Evolutionary conservation across 805 yeast species (phyloP), one percentile per base, ranked within the genome.

Genomic region (Grigorovia transvaalensis): DNA sequence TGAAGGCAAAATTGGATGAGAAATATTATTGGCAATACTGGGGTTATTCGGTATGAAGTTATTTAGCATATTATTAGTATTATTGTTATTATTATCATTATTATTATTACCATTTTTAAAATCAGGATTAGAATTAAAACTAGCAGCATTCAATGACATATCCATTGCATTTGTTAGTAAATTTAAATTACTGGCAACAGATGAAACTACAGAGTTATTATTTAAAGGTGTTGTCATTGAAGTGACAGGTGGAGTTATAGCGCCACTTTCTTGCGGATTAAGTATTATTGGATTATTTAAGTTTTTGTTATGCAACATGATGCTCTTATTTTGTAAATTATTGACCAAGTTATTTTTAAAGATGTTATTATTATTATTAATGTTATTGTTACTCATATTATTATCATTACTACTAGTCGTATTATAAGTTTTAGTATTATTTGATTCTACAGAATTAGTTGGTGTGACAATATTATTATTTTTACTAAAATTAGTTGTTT

Each of bases 401-500:
- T 23, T 23, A 23, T 23, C 27, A 23, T 23, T 33, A 33, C 9
- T 33, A 33, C 15, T 8, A 33, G 38, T 8, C 9, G 33, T 33
- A 33, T 33, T 13, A 33, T 33, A 11, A 11, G 2, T 33, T 11
- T 33, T 33, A 33, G 38, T 13, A 8, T 33, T 33, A 33, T 8
- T 33, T 13, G 15, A 33, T 33, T 33, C 38, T 2, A 33, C 15
- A 11, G 38, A 33, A 13, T 33, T 33, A 33, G 38, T 33, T 33
- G 38, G 38, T 33, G 38, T 33, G 15, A 33, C 38, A 9, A 33
- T 33, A 33, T 33, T 33, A 33, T 33, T n/a, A n/a, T 42, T 41
- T 17, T 41, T 18, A 12, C 15, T 42, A 19, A 9, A 13, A 18
- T 42, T 19, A 18, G 46, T 49, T 49, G 55, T 44, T 20, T 54